Evolutionary conservation across 2,329 filamentous ascomycete genomes (phyloP).

Genomic region (Ceratocystis papillata): DNA sequence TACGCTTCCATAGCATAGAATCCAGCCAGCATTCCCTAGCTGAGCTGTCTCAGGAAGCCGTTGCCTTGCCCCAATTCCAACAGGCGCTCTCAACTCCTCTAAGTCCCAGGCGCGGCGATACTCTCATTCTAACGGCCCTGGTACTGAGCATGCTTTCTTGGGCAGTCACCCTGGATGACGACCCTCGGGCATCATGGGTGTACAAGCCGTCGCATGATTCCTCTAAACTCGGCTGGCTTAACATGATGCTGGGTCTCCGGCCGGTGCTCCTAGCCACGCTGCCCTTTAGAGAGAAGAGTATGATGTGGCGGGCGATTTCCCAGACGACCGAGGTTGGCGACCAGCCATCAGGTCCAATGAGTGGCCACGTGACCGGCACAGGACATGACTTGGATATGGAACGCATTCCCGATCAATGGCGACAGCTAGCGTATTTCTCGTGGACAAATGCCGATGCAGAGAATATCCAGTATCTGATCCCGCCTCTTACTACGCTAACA

Average conservation of each 20-base stretch:
- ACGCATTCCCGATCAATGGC: conserved; percentile 25
- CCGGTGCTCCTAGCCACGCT: conserved; percentile 26
- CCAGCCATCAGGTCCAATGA: conserved; percentile 24
- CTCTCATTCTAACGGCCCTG: conserved; percentile 27
- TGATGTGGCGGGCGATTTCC: conserved; percentile 25
- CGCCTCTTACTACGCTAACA: conserved; percentile 23
- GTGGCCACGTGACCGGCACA: conserved; percentile 22
- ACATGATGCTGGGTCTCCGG: conserved; percentile 27
- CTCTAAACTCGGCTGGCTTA: conserved; percentile 27
- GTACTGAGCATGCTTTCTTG: conserved; percentile 28
- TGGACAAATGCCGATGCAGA: conserved; percentile 13
- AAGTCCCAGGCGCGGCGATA: conserved; percentile 26
- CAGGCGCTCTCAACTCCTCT: conserved; percentile 25
- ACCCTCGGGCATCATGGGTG: conserved; percentile 26
- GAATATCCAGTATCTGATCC: conserved; percentile 24
- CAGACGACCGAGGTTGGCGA: conserved; percentile 22
- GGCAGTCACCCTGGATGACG: conserved; percentile 23
- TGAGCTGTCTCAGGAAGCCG: conserved; percentile 27
- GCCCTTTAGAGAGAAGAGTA: conserved; percentile 25
- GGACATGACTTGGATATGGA: conserved; percentile 24
- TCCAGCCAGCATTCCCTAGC: conserved; percentile 24
- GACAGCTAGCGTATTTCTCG: conserved; percentile 22
- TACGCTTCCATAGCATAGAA: conserved; percentile 24
- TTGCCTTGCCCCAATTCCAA: conserved; percentile 26
- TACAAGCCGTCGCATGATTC: conserved; percentile 23